phyloP scores from a whole-genome alignment of 1,139 yeast species.

The Candida anutae region DNA sequence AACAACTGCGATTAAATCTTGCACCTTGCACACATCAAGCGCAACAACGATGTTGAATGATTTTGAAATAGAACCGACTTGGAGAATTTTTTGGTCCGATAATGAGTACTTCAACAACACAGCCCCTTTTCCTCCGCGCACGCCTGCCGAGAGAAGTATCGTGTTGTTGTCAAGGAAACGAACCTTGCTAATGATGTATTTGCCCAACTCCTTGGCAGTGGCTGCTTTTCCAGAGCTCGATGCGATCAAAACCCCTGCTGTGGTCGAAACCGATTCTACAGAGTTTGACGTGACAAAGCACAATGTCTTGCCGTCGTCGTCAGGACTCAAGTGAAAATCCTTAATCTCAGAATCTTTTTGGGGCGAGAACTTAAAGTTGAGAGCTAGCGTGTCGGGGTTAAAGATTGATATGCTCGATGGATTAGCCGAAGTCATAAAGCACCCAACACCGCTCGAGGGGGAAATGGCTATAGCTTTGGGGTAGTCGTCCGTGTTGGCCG shows the following conservation, averaged over 20 bases:
- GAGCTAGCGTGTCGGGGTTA: slow-evolving; percentile 47
- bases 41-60: slow-evolving; percentile 65
- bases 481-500: slow-evolving; percentile 40
- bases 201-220: slow-evolving; percentile 19
- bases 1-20: slow-evolving; percentile 58
- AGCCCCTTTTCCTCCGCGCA: slow-evolving; percentile 32
- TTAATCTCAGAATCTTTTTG: slow-evolving; percentile 30
- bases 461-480: slow-evolving; percentile 52
- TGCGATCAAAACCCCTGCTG: slow-evolving; percentile 33
- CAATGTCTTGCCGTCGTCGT: slow-evolving; percentile 42
- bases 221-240: slow-evolving; percentile 17
- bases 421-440: slow-evolving; percentile 51
- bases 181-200: slow-evolving; percentile 46
- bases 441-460: slow-evolving; percentile 48
- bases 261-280: slow-evolving; percentile 46
- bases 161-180: slow-evolving; percentile 48
- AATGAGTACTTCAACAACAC: slow-evolving; percentile 36
- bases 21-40: slow-evolving; percentile 41
- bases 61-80: slow-evolving; percentile 37
- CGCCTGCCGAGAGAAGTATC: slow-evolving; percentile 50
- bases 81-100: slow-evolving; percentile 33
- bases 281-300: slow-evolving; percentile 49
- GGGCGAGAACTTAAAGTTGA: slow-evolving; percentile 27
- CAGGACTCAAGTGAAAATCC: slow-evolving; percentile 21
- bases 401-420: slow-evolving; percentile 56